Base-by-base conservation (phyloP, 495 filamentous ascomycete species). In the Aspergillus steynii region DNA sequence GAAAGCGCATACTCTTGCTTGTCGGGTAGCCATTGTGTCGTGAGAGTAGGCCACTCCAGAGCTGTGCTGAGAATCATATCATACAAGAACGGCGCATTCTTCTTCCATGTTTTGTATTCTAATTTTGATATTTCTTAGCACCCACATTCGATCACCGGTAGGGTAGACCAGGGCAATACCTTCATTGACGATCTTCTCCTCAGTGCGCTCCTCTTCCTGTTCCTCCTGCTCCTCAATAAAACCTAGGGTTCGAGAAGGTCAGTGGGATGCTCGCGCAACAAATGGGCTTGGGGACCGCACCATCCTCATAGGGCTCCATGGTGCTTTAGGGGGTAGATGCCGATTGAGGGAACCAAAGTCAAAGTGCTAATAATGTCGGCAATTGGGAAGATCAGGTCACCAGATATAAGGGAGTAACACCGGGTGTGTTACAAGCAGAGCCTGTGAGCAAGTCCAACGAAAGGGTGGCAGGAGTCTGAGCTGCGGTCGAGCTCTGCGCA, bases 81-180 rank as follows among this genome's bases (percentile, higher is more conserved):
- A 74, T 99, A 99, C 65, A 99, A 89, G 74, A 97, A 97, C 3
- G 94, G 93, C 63, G 92, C 89, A 76, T 98, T 98, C 84, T 99
- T 99, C 83, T 99, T 99, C 96, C 96, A 99, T 64, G 92, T 96
- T 73, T 99, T 99, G 84, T 99, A 99, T 77, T 98, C 96, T 94
- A 70, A 29, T 27, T 50, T 50, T 20, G 50, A 5, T 29, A 25
- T 29, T 25, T 37, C n/a, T 69, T 65, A 67, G 65, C 53, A 50
- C 46, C 27, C 25, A 50, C 20, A 31, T 26, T 28, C 14, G n/a
- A 12, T n/a, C 28, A 28, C 50, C 10, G 14, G 29, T 49, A 25
- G n/a, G 34, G 14, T 10, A 15, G 42, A n/a, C 20, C 28, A 32
- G 45, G 27, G 4, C 28, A 5, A 29, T 82, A 92, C 90, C 90